phyloP scores from a whole-genome alignment of 2,329 filamentous ascomycete species.

The Xylariomycetidae sp. region DNA sequence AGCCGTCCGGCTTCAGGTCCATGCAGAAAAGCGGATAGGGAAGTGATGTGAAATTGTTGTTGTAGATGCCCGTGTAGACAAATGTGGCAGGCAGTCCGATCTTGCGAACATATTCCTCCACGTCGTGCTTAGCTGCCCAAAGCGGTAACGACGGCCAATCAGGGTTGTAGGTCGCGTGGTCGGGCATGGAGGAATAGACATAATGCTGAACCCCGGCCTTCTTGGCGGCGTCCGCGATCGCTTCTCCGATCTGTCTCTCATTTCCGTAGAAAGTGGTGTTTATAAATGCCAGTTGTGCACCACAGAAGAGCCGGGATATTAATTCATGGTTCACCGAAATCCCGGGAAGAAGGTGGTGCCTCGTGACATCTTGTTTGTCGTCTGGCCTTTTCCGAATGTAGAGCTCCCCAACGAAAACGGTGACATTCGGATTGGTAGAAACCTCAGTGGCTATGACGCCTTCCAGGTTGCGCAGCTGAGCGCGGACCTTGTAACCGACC shows the following conservation, averaged over 20 bases:
- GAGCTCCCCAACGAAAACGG: conserved; percentile 59
- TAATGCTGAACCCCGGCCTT: conserved; percentile 82
- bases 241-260: conserved; percentile 83
- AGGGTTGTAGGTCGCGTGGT: conserved; percentile 75
- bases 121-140: conserved; percentile 88
- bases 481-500: conserved; percentile 88
- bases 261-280: conserved; percentile 98
- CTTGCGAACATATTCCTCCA: conserved; percentile 85
- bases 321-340: conserved; percentile 67
- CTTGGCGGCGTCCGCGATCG: conserved; percentile 85
- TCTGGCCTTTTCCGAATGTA: conserved; percentile 51
- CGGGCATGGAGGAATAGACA: conserved; percentile 96
- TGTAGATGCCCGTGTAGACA: conserved; percentile 95
- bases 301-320: conserved; percentile 74
- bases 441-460: conserved; percentile 88
- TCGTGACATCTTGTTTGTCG: conserved; percentile 60
- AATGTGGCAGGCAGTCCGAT: conserved; percentile 84
- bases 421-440: conserved; percentile 70
- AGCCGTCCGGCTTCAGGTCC: conserved; percentile 78
- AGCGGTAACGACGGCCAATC: conserved; percentile 79
- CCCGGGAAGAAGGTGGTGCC: conserved; percentile 57
- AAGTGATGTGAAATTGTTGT: conserved; percentile 96
- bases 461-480: conserved; percentile 82
- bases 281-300: conserved; percentile 87
- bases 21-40: conserved; percentile 94